Evolutionary conservation across 1,284 basidiomycete species (phyloP).

Genomic region (Phlebopus sp.): DNA sequence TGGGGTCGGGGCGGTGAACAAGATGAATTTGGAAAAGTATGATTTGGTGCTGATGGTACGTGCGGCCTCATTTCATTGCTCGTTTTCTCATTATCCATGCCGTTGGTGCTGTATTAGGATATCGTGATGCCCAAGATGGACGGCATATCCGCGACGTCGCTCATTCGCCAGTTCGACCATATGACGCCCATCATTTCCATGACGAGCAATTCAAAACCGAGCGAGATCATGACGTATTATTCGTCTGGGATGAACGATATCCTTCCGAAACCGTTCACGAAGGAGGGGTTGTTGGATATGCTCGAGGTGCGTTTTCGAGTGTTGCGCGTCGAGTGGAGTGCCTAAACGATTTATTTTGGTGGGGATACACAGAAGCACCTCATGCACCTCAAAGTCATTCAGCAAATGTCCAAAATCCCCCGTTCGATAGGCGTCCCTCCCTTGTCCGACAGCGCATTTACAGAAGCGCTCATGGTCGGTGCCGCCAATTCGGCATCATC

Average conservation of each 20-base stretch:
- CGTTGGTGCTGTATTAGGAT: constrained; percentile 58
- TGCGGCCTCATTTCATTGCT: constrained; percentile 15
- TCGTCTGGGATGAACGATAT: constrained; percentile 94
- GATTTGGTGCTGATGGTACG: constrained; percentile 92
- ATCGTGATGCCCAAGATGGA: constrained; percentile 95
- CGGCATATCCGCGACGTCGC: constrained; percentile 84
- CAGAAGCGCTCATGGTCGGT: constrained; percentile 47
- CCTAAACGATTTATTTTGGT: too few species aligned
- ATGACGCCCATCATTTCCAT: constrained; percentile 97
- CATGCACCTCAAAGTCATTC: constrained; percentile 88
- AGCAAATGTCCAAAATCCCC: constrained; percentile 73
- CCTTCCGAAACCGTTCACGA: constrained; percentile 95
- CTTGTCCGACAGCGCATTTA: constrained; percentile 59
- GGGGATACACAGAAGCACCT: constrained; percentile 74
- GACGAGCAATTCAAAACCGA: constrained; percentile 91
- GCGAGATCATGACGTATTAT: constrained; percentile 91
- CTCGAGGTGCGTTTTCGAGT: constrained; percentile 62
- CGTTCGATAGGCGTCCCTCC: constrained; percentile 72
- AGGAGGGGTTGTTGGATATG: constrained; percentile 87
- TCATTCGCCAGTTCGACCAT: constrained; percentile 93
- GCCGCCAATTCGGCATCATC: constrained; percentile 14
- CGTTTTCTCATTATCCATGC: not conserved
- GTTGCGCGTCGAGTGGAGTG: too few species aligned
- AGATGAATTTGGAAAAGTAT: constrained; percentile 95
- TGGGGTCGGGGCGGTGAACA: constrained; percentile 90